These are phyloP conservation scores for Tephrocybe sp. DNA, from an alignment of 768 basidiomycete species.

Conservation along the genomic window DNA sequence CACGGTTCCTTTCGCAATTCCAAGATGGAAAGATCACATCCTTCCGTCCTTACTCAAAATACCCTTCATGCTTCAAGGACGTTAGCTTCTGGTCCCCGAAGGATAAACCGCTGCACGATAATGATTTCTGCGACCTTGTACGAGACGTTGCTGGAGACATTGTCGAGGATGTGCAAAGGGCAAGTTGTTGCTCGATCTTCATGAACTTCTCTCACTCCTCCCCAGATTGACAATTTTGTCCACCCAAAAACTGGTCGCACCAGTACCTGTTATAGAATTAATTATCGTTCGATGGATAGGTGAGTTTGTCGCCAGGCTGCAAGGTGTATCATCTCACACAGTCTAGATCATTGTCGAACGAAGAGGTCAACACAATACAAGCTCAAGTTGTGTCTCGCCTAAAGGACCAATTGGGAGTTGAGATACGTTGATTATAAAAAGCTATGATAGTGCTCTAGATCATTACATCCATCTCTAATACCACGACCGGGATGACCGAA, in stretches of 20 bases:
- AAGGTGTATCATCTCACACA: slow-evolving; percentile 2
- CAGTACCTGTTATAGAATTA: slow-evolving; percentile 87
- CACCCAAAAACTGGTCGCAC: slow-evolving; percentile 84
- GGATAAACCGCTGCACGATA: slow-evolving; percentile 71
- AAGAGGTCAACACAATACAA: slow-evolving; percentile 86
- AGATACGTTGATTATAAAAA: slow-evolving; percentile 66
- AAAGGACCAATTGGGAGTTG: slow-evolving; percentile 69
- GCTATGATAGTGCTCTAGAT: slow-evolving; percentile 22
- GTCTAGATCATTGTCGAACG: slow-evolving; percentile 79
- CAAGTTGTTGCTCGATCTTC: slow-evolving; percentile 31
- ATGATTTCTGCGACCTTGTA: slow-evolving; percentile 96
- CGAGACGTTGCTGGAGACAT: slow-evolving; percentile 91
- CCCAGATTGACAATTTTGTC: slow-evolving; percentile 85
- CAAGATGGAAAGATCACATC: slow-evolving; percentile 68
- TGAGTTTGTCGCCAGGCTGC: slow-evolving; percentile 25
- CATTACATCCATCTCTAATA: slow-evolving; percentile 20
- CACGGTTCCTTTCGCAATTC: slow-evolving; percentile 89
- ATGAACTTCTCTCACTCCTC: slow-evolving; percentile 4
- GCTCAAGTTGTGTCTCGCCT: slow-evolving; percentile 55
- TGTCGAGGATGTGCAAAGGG: slow-evolving; percentile 88
- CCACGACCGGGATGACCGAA: slow-evolving; percentile 7
- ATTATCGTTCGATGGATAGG: slow-evolving; percentile 98
- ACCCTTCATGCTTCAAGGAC: slow-evolving; percentile 92
- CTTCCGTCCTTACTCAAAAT: slow-evolving; percentile 92
- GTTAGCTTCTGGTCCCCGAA: slow-evolving; percentile 89